phyloP scores from a whole-genome alignment of 2,329 filamentous ascomycete genomes.

The Diaporthe batatas region DNA sequence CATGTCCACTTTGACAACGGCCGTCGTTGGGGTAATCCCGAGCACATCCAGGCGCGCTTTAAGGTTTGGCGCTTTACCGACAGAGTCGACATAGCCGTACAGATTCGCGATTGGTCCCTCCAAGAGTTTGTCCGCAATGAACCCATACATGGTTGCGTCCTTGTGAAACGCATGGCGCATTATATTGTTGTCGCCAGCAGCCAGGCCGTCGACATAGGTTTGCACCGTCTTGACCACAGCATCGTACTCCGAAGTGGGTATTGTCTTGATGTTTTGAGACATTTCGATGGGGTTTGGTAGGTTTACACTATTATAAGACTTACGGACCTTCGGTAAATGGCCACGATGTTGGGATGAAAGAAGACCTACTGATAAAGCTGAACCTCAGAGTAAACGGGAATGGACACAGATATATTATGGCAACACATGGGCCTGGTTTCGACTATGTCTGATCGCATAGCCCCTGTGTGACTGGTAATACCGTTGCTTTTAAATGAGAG shows the following conservation, averaged over 20 bases:
- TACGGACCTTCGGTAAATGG: no score
- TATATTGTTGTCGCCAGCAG: conserved; percentile 13
- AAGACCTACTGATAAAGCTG: no score
- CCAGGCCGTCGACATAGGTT: neutral
- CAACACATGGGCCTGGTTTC: neutral
- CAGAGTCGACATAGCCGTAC: neutral
- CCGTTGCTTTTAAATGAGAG: no score
- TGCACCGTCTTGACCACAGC: conserved; percentile 13
- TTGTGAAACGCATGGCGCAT: conserved; percentile 9
- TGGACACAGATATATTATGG: conserved; percentile 1
- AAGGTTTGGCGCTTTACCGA: neutral
- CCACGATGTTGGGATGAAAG: neutral
- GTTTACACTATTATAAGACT: neutral
- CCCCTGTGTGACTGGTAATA: conserved; percentile 14
- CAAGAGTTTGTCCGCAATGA: conserved; percentile 3
- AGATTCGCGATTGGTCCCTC: neutral
- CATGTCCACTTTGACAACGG: conserved; percentile 11
- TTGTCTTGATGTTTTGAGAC: neutral
- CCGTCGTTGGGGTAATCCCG: neutral
- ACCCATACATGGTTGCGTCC: conserved; percentile 11
- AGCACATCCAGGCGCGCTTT: conserved; percentile 10
- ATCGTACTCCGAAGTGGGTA: conserved; percentile 15
- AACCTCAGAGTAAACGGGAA: neutral
- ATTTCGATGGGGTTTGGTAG: neutral
- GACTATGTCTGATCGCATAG: conserved; percentile 9